Base-by-base conservation (phyloP, 1,284 basidiomycete species). In the Naganishia liquefaciens region DNA sequence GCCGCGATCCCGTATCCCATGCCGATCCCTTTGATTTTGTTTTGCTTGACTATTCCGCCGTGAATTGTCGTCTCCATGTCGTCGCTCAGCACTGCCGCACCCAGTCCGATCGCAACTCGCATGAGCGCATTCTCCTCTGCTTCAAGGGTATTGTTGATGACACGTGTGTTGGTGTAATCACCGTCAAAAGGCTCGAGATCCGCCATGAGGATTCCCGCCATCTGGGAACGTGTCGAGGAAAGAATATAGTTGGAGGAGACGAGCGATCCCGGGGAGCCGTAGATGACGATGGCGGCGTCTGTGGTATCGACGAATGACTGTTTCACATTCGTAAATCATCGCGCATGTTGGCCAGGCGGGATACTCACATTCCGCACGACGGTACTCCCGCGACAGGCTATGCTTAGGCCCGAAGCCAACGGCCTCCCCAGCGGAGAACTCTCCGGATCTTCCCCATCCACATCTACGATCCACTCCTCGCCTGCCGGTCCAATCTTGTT, bases 161-260 rank as follows among this genome's bases (percentile, higher is more conserved):
- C 76, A 5, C 74, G 61, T 19, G 75, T 75, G 7, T 75, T 75
- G 0, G 70, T 70, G 70, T 80, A 82, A 60, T 79, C 75, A 5
- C 80, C 80, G 13, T 75, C 70, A 47, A 77, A 80, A 0, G 81
- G 81, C 2, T 72, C 70, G 10, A 71, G 73, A 64, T 82, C 80
- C 23, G 81, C 80, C 66, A 80, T 71, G 63, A 81, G 74, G 64
- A 82, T 80, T 4, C 81, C 81, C 3, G 79, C 80, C 72, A 81
- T 79, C 3, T 74, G 73, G 2, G 74, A 74, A 11, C 68, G 54
- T 0, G 65, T 65, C n/a, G 69, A 64, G 5, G 79, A 69, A n/a
- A 68, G 63, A 64, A 80, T 76, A 10, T 65, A 74, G 70, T 82
- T 82, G 60, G 72, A 69, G 13, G 74, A 68, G 54, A 82, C 72